A percentile compares a stretch with the other conserved stretches of the same genome.
These are phyloP conservation scores for Rhodosporidiobolus odoratus DNA, from an alignment of 768 basidiomycete species.

Conservation along the genomic window DNA sequence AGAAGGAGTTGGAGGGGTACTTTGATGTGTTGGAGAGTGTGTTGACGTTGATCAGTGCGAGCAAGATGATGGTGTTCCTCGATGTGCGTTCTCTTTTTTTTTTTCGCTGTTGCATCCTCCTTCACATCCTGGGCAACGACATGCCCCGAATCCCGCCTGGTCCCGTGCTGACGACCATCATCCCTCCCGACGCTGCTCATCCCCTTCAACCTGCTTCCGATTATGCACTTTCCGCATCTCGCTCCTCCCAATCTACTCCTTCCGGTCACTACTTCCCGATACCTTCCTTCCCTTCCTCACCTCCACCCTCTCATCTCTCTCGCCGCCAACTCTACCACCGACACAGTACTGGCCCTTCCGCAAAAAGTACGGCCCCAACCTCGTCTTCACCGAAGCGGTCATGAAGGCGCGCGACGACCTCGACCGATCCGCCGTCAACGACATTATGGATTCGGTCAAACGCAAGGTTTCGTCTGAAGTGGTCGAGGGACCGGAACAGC, in stretches of 20 bases:
- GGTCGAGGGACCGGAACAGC: slow-evolving; percentile 12
- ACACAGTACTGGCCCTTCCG: slow-evolving; percentile 57
- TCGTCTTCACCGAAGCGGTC: slow-evolving; percentile 81
- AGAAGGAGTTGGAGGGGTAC: slow-evolving; percentile 70
- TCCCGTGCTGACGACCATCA: no score
- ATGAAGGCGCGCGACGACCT: slow-evolving; percentile 86
- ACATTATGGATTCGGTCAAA: slow-evolving; percentile 53
- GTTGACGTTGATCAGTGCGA: slow-evolving; percentile 28
- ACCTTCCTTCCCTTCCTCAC: slow-evolving; percentile 63
- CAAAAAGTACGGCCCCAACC: slow-evolving; percentile 84
- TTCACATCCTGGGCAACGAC: no score
- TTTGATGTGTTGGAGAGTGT: slow-evolving; percentile 81
- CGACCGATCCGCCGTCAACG: slow-evolving; percentile 76
- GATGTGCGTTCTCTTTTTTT: slow-evolving; percentile 17
- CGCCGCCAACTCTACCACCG: not conserved
- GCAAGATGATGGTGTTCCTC: slow-evolving; percentile 39
- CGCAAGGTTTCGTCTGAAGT: slow-evolving; percentile 28
- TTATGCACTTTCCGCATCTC: not conserved
- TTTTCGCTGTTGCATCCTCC: no score
- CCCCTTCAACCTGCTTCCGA: not conserved
- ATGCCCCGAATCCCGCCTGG: no score
- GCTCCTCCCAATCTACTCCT: slow-evolving; percentile 53
- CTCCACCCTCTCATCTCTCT: slow-evolving; percentile 52
- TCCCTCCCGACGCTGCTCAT: no score
- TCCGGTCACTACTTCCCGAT: slow-evolving; percentile 14